Evolutionary conservation across 2,329 filamentous ascomycete genomes (phyloP).

Genomic region (Curvularia sp.): DNA sequence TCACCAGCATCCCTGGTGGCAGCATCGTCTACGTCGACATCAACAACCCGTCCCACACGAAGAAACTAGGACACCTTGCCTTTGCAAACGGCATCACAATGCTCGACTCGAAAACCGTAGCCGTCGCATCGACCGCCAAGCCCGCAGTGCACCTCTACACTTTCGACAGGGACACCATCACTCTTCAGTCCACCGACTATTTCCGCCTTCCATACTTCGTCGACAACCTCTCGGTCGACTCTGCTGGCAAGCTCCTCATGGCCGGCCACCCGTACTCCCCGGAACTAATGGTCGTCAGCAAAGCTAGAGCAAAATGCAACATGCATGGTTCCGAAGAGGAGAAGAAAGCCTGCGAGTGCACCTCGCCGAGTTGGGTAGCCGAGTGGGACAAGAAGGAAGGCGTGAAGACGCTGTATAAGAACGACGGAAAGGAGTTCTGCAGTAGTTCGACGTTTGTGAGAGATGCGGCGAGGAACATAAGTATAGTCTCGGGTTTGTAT

Average conservation of each 20-base stretch:
- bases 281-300: slow-evolving; percentile 34
- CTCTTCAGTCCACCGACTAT: slow-evolving; percentile 19
- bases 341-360: slow-evolving; percentile 36
- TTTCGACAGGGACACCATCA: slow-evolving; percentile 10
- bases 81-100: slow-evolving; percentile 54
- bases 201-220: slow-evolving; percentile 44
- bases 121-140: slow-evolving; percentile 50
- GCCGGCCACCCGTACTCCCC: slow-evolving; percentile 53
- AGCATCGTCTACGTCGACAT: slow-evolving; percentile 49
- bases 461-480: slow-evolving; percentile 47
- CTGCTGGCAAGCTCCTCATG: slow-evolving; percentile 49
- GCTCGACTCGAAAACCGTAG: slow-evolving; percentile 49
- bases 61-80: slow-evolving; percentile 43
- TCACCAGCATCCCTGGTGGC: slow-evolving; percentile 47
- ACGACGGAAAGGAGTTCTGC: slow-evolving; percentile 45
- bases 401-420: slow-evolving; percentile 47
- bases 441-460: slow-evolving; percentile 49
- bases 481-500: slow-evolving; percentile 52
- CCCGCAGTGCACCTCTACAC: slow-evolving; percentile 49
- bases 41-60: slow-evolving; percentile 14
- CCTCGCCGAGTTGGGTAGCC: slow-evolving; percentile 48
- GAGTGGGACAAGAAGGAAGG: slow-evolving; percentile 51
- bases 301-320: slow-evolving; percentile 30
- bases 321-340: slow-evolving; percentile 25
- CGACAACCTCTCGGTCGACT: slow-evolving; percentile 53